Evolutionary conservation across 192 early-diverging fungal species (phyloP).

Genomic region (Coemansia sp.): DNA sequence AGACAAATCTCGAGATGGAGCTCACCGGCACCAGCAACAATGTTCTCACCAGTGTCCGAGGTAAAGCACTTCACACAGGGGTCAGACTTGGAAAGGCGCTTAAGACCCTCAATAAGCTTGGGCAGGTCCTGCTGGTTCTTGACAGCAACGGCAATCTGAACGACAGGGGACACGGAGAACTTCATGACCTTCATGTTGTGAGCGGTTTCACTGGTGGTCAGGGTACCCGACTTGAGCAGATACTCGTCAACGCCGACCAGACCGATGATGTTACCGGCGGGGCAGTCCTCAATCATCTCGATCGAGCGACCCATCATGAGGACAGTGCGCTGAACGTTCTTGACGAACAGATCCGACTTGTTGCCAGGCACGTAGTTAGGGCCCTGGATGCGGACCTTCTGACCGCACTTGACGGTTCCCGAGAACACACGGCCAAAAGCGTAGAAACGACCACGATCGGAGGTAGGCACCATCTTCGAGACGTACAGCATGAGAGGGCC

Average conservation of each 20-base stretch:
- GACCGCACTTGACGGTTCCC: constrained; percentile 92
- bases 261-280: constrained; percentile 98
- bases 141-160: constrained; percentile 91
- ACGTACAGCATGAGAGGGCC: constrained; percentile 99
- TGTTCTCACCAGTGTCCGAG: constrained; percentile 91
- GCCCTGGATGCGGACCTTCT: constrained; percentile 99
- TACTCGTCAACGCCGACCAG: constrained; percentile 99
- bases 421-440: constrained; percentile 99
- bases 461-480: constrained; percentile 99
- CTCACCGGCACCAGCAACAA: constrained; percentile 99
- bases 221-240: constrained; percentile 98
- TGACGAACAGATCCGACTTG: constrained; percentile 92
- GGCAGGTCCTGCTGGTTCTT: constrained; percentile 98
- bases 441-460: constrained; percentile 99
- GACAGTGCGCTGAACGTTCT: constrained; percentile 96
- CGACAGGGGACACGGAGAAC: constrained; percentile 99
- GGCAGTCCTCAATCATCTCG: constrained; percentile 98
- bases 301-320: constrained; percentile 99
- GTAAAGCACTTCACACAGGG: constrained; percentile 91
- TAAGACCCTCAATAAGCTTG: constrained; percentile 99
- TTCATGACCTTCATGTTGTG: constrained; percentile 99
- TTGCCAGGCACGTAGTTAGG: constrained; percentile 86
- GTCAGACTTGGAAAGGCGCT: constrained; percentile 99
- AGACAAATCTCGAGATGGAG: constrained; percentile 98
- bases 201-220: constrained; percentile 89